These are phyloP conservation scores for Botrytis galanthina DNA, from an alignment of 2,329 filamentous ascomycete species.

Conservation along the genomic window DNA sequence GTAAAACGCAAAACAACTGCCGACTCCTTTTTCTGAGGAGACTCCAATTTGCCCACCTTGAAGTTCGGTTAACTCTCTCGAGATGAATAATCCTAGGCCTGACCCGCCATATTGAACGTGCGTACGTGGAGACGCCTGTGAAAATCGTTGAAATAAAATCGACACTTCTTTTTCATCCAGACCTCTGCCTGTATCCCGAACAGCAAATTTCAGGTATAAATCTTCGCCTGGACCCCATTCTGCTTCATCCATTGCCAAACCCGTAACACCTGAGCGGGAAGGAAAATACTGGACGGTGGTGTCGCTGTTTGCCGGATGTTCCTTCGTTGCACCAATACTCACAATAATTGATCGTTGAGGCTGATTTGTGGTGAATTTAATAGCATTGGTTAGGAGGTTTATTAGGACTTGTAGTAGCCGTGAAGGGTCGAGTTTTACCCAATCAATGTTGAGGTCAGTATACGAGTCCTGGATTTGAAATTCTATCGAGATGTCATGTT, in stretches of 20 bases:
- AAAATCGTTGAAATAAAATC: constrained; percentile 72
- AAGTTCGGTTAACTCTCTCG: constrained; percentile 71
- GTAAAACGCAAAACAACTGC: constrained; percentile 75
- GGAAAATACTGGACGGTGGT: constrained; percentile 40
- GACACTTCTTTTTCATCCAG: constrained; percentile 70
- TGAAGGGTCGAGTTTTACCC: constrained; percentile 74
- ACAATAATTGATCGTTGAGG: constrained; percentile 53
- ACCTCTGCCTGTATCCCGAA: constrained; percentile 75
- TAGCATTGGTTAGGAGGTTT: constrained; percentile 77
- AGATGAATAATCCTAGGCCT: constrained; percentile 78
- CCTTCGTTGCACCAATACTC: constrained; percentile 35
- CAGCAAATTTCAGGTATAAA: constrained; percentile 69
- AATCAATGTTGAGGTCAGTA: constrained; percentile 61
- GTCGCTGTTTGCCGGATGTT: constrained; percentile 49
- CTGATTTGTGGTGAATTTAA: constrained; percentile 75
- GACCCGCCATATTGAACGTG: constrained; percentile 85
- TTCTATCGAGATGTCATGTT: constrained; percentile 68
- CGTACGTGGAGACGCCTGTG: constrained; percentile 71
- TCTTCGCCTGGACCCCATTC: constrained; percentile 69
- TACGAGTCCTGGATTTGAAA: constrained; percentile 69
- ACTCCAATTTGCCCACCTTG: constrained; percentile 81
- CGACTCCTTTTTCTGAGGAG: constrained; percentile 62
- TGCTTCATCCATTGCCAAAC: constrained; percentile 31
- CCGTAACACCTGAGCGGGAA: constrained; percentile 35
- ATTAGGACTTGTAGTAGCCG: constrained; percentile 77